Base-by-base conservation (phyloP, 2,329 filamentous ascomycete species). In the Didymella lethalis region DNA sequence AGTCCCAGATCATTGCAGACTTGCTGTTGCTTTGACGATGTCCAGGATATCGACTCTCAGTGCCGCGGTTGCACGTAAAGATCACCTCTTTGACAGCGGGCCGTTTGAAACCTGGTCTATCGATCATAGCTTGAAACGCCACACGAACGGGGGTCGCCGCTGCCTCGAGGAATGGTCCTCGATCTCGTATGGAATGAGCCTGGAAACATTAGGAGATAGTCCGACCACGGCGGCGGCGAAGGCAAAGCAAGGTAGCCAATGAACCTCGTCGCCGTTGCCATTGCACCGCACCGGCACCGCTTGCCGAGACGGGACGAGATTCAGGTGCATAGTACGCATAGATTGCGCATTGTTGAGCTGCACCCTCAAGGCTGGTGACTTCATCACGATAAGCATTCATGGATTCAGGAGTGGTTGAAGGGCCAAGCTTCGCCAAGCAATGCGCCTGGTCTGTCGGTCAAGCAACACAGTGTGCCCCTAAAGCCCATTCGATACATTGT, bases 261-360 rank as follows among this genome's bases (percentile, higher is more conserved):
- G n/a, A 28, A 7, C 32, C 16, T 16, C 10, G 26, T 20, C n/a
- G 40, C 3, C 12, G 20, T 8, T 32, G 54, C 20, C 11, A 26
- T 46, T 25, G 40, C 36, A 25, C 31, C 12, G 14, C 23, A n/a
- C 40, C 18, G 31, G 16, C 28, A 45, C 25, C 41, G 7, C 25
- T n/a, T 28, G 26, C 47, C 32, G 34, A 28, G 26, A n/a, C 34
- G n/a, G n/a, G n/a, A 32, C n/a, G 26, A n/a, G 41, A n/a, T 12
- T 23, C 53, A 55, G 8, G 29, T 16, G 34, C 28, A 49, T 5
- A 18, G 18, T 18, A 36, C 34, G 41, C 48, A 28, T 32, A 26
- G 34, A 25, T 25, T 32, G 46, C 40, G 32, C 7, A 31, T 54
- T 58, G 56, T 58, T 58, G 56, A 58, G 56, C 49, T 58, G 56